phyloP scores from a whole-genome alignment of 2,329 filamentous ascomycete genomes.

The Sporothrix pseudoabietina region DNA sequence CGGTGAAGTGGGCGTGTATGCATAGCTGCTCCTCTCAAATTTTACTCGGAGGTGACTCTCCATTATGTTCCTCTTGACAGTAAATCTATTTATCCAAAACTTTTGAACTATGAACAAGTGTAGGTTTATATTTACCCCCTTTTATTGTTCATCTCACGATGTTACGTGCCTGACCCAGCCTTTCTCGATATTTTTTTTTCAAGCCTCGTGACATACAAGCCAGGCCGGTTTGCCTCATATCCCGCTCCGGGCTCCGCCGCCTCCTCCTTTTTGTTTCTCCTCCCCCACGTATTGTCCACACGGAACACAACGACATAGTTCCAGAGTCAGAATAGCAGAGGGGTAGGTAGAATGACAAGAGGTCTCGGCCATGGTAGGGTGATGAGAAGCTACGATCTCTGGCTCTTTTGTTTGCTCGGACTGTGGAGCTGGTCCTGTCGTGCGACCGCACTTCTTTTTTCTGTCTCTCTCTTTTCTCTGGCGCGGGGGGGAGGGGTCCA shows the following conservation, averaged over 20 bases:
- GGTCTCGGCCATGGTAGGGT: background rate
- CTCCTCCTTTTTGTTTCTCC: background rate
- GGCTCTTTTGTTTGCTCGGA: conserved; percentile 1
- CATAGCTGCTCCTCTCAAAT: background rate
- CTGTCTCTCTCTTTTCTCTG: background rate
- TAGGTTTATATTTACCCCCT: background rate
- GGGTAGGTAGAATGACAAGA: background rate
- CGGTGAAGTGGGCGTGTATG: background rate
- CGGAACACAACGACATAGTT: background rate
- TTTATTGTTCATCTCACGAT: background rate
- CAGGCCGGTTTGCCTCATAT: background rate
- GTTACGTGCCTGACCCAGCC: background rate
- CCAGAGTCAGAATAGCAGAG: background rate
- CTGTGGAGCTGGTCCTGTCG: conserved; percentile 3
- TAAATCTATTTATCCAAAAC: background rate
- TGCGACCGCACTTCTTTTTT: background rate
- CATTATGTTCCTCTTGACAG: background rate
- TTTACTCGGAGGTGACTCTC: background rate
- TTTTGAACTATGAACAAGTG: background rate
- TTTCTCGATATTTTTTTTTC: background rate
- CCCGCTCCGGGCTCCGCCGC: background rate
- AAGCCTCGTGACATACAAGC: background rate
- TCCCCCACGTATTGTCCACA: background rate
- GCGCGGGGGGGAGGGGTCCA: background rate
- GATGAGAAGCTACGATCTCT: background rate